phyloP scores from a whole-genome alignment of 108 stramenopile species.

The Skeletonema grethae region DNA sequence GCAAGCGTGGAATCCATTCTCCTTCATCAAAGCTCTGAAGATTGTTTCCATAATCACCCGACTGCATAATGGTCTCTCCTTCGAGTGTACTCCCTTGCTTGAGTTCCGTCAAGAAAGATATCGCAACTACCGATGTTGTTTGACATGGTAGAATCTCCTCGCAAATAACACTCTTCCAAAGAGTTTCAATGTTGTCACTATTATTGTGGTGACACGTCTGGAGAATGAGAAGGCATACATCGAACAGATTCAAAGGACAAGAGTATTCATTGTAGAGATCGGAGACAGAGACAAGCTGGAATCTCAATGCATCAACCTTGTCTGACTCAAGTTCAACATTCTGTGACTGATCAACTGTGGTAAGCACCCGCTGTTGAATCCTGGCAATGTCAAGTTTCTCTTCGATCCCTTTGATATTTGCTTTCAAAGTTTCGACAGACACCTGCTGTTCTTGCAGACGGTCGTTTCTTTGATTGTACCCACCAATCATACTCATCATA shows the following conservation, averaged over 20 bases:
- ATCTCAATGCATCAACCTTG: conserved; percentile 51
- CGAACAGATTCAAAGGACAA: conserved; percentile 63
- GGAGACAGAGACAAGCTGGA: conserved; percentile 58
- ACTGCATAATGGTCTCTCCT: conserved; percentile 30
- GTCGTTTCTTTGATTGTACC: background rate
- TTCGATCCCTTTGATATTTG: conserved; percentile 36
- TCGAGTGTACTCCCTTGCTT: conserved; percentile 52
- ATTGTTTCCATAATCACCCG: conserved; percentile 11
- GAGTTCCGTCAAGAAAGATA: conserved; percentile 50
- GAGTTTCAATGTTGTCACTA: conserved; percentile 39
- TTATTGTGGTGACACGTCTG: conserved; percentile 66
- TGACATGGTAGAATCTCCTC: conserved; percentile 73
- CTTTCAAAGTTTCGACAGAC: conserved; percentile 34
- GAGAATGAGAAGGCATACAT: conserved; percentile 74
- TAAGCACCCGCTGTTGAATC: conserved; percentile 69
- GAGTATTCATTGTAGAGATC: conserved; percentile 84
- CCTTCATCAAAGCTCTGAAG: conserved; percentile 71
- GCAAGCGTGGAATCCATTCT: conserved; percentile 64
- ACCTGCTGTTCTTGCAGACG: conserved; percentile 19
- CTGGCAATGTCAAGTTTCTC: conserved; percentile 74
- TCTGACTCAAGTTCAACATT: conserved; percentile 45
- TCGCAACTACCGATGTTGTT: conserved; percentile 51
- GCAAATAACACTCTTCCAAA: conserved; percentile 82
- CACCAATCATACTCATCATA: conserved; percentile 7
- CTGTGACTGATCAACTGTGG: conserved; percentile 54